Evolutionary conservation across 2,329 filamentous ascomycete genomes (phyloP), one percentile per base, ranked within the genome.

Genomic region (Sporothrix brasiliensis): DNA sequence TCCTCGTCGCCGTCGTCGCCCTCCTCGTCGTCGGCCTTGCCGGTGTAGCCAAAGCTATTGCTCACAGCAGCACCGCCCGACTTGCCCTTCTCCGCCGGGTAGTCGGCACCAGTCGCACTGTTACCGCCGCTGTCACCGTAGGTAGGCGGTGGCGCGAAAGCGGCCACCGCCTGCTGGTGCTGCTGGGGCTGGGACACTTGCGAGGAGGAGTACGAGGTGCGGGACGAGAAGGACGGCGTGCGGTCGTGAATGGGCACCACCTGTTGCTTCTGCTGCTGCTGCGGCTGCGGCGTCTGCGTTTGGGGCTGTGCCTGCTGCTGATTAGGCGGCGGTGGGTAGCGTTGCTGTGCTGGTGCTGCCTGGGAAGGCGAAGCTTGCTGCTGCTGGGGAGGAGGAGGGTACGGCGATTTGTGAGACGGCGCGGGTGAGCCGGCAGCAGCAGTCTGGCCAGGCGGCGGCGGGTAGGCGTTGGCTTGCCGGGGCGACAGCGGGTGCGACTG

Each of bases 181-280:
- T 34, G 53, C 27, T 56, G 53, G 34, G 34, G 3, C 54, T 41
- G 56, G 47, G 69, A 68, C 21, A 58, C 53, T 73, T 76, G 69
- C 61, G 80, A 75, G 47, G 63, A 66, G 19, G 24, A 24, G 56
- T 63, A 63, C 5, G 69, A 63, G 9, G 56, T 56, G 56, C 56
- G 69, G 49, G 69, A 71, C 27, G 69, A 53, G 73, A 76, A 69
- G 66, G 80, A 75, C 27, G 76, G 70, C 60, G 74, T 74, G 70
- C 80, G 77, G 76, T 78, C 71, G 79, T 81, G 77, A 75, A 79
- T 72, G 5, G 82, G 78, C 4, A 83, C 74, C 44, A 74, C 77
- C 50, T 75, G 73, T 24, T 24, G 24, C 24, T 24, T 24, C 58
- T 79, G 77, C 50, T 78, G 76, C 71, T 75, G 71, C 50, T 75